Base-by-base conservation (phyloP, 1,284 basidiomycete species). In the Leccinum holopus region DNA sequence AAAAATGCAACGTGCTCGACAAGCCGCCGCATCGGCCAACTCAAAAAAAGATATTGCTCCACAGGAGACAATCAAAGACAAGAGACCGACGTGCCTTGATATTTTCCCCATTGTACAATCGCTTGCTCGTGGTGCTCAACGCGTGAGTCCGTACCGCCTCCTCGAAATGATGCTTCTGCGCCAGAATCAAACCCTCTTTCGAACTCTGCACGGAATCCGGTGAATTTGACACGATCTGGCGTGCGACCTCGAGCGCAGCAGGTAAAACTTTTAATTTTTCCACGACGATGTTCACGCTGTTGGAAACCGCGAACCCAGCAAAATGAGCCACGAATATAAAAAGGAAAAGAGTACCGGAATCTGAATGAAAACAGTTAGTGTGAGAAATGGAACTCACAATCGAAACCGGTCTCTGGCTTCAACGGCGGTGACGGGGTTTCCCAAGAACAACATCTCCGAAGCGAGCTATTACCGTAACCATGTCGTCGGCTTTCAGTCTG, bases 121-220 rank as follows among this genome's bases (percentile, higher is more conserved):
- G 78, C 64, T 79, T 79, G 67, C 82, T 86, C 66, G 86, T 80
- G 28, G 77, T 72, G 28, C 82, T 81, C 64, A 78, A 74, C 8
- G 82, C 72, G 60, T 87, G 87, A 0, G 77, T 76, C 4, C 77
- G 64, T 3, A 87, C 81, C 0, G 83, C 81, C 28, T 85, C 82
- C 35, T 88, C 83, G 51, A 86, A 77, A 58, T 82, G 81, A 16
- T 81, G 81, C 51, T 80, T 78, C 60, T 85, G 82, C 5, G 84
- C 76, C 3, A 89, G 72, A 21, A 90, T 62, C 14, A 93, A 76
- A 0, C 82, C 88, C 18, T 83, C 80, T 73, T 95, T 95, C 9
- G 91, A 90, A 57, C 86, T 83, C 66, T 90, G 87, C 1, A 95
- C 87, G 0, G 92, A 83, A 72, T 95, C 92, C 0, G 94, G 93